These are phyloP conservation scores for Plantago coronopus DNA, from an alignment of 305 asterid species.

Conservation along the genomic window DNA sequence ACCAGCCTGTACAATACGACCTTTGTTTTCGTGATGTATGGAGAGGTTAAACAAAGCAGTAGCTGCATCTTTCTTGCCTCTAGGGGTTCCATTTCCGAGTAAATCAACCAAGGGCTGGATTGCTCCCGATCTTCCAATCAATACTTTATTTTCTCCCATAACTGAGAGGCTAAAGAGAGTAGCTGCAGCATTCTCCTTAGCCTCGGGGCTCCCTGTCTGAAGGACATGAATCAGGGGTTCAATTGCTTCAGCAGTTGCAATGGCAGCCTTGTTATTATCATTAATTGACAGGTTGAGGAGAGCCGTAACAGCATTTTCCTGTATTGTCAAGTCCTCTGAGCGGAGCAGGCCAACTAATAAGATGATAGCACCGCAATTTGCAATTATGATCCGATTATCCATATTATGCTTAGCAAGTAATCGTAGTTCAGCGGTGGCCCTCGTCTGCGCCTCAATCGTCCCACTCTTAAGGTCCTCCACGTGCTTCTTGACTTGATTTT, in stretches of 20 bases:
- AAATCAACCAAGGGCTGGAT: conserved; percentile 76
- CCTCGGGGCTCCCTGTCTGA: conserved; percentile 71
- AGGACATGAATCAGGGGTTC: conserved; percentile 83
- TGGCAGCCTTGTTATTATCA: conserved; percentile 79
- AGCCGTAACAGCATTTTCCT: conserved; percentile 86
- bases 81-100: conserved; percentile 80
- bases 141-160: conserved; percentile 67
- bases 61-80: conserved; percentile 91
- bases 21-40: conserved; percentile 72
- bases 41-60: conserved; percentile 85
- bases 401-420: conserved; percentile 82
- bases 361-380: conserved; percentile 66
- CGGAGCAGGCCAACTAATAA: conserved; percentile 62
- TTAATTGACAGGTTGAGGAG: conserved; percentile 84
- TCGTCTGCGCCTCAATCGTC: conserved; percentile 53
- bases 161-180: conserved; percentile 89
- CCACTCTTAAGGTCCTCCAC: conserved; percentile 64
- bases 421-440: conserved; percentile 68
- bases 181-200: conserved; percentile 87
- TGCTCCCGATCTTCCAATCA: conserved; percentile 82
- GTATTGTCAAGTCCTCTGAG: conserved; percentile 52
- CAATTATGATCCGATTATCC: conserved; percentile 81
- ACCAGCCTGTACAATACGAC: conserved; percentile 85
- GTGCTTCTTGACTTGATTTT: conserved; percentile 58
- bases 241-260: conserved; percentile 75